Evolutionary conservation across 257 asterid genomes (phyloP).

Genomic region (Solanum dulcamara): DNA sequence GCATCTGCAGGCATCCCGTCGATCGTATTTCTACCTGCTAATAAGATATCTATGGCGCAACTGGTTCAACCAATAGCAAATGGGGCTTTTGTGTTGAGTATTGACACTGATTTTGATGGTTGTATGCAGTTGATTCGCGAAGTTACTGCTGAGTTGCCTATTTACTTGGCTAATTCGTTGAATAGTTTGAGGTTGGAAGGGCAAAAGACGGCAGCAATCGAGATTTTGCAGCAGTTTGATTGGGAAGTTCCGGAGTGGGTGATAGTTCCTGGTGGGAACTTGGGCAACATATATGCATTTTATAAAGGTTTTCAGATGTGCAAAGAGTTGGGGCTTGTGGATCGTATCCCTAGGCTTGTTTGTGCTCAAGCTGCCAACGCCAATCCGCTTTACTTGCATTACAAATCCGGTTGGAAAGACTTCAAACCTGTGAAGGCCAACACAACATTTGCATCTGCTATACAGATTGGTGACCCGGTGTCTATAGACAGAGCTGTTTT

Average conservation of each 20-base stretch:
- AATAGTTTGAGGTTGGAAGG: conserved; percentile 80
- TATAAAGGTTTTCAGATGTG: conserved; percentile 85
- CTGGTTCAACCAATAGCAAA: conserved; percentile 82
- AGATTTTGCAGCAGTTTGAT: conserved; percentile 75
- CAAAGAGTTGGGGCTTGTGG: conserved; percentile 74
- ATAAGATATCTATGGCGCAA: conserved; percentile 62
- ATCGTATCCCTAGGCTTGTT: conserved; percentile 65
- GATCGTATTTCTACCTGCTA: conserved; percentile 64
- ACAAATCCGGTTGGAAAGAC: conserved; percentile 69
- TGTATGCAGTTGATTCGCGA: conserved; percentile 88
- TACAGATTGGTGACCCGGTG: conserved; percentile 88
- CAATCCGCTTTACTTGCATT: conserved; percentile 62
- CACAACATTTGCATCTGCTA: conserved; percentile 79
- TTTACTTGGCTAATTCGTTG: conserved; percentile 68
- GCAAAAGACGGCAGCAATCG: conserved; percentile 84
- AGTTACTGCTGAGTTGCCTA: conserved; percentile 73
- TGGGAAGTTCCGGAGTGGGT: conserved; percentile 96
- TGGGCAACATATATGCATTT: conserved; percentile 78
- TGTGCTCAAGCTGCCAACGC: conserved; percentile 92
- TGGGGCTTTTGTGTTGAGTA: conserved; percentile 80
- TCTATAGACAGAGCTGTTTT: conserved; percentile 77
- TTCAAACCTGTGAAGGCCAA: conserved; percentile 69
- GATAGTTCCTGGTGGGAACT: conserved; percentile 79
- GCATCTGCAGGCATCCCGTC: conserved; percentile 81
- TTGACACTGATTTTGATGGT: conserved; percentile 85